These are phyloP conservation scores for Wickerhamomyces pijperi DNA, from an alignment of 805 yeast species.

Conservation along the genomic window DNA sequence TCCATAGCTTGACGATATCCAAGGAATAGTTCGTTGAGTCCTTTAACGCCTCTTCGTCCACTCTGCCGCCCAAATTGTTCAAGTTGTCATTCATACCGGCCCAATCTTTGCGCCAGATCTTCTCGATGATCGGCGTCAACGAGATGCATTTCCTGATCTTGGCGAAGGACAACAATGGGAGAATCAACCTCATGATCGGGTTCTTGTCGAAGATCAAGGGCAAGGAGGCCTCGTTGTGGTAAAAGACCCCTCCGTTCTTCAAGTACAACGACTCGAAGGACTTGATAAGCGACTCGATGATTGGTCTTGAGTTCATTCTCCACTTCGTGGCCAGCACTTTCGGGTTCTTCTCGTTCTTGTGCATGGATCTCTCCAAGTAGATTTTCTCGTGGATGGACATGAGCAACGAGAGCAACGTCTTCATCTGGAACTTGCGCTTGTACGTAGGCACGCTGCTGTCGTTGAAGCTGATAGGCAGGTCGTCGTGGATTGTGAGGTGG, in stretches of 20 bases:
- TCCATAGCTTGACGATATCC: conserved; percentile 59
- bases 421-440: conserved; percentile 29
- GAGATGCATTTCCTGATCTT: conserved; percentile 54
- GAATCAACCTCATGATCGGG: conserved; percentile 49
- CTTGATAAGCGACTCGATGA: conserved; percentile 43
- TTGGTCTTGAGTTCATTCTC: conserved; percentile 54
- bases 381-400: conserved; percentile 61
- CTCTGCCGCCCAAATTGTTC: conserved; percentile 28
- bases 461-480: conserved; percentile 4
- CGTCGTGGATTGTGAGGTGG: conserved; percentile 24
- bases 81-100: conserved; percentile 46
- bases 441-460: not conserved
- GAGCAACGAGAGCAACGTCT: conserved; percentile 43
- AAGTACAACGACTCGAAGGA: conserved; percentile 60
- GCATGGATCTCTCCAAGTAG: conserved; percentile 34
- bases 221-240: conserved; percentile 36
- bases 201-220: conserved; percentile 34
- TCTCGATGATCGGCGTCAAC: conserved; percentile 48
- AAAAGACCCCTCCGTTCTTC: conserved; percentile 51
- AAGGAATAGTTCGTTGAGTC: conserved; percentile 51
- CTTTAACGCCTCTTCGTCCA: conserved; percentile 50
- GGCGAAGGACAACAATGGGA: conserved; percentile 58
- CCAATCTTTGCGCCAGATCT: conserved; percentile 62
- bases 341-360: conserved; percentile 26
- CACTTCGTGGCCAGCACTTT: conserved; percentile 45